Percentiles rank a stretch among this genome's conserved stretches.
These are phyloP conservation scores for Sutorius eximius DNA, from an alignment of 1,284 basidiomycete genomes.

Conservation along the genomic window DNA sequence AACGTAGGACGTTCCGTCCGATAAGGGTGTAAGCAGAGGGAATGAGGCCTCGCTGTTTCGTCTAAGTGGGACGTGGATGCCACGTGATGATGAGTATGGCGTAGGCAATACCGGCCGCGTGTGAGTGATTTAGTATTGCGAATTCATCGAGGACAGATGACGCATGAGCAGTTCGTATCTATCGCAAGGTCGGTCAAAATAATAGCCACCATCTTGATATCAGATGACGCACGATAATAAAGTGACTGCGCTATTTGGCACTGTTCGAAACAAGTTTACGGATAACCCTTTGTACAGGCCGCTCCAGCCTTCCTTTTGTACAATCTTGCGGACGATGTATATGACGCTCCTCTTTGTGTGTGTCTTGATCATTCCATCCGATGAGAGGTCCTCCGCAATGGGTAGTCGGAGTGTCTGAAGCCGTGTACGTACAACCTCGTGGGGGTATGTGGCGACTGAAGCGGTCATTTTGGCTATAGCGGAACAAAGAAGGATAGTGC, in stretches of 20 bases:
- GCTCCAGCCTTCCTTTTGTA: constrained; percentile 80
- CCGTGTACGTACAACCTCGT: constrained; percentile 92
- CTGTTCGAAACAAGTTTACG: constrained; percentile 88
- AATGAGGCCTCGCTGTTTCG: neutral
- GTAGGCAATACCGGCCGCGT: neutral
- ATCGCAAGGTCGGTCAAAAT: constrained; percentile 4
- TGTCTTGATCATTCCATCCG: constrained; percentile 56
- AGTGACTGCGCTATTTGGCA: constrained; percentile 92
- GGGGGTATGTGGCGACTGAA: constrained; percentile 91
- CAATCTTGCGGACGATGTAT: constrained; percentile 70
- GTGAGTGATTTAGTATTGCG: neutral
- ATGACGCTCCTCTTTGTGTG: constrained; percentile 62
- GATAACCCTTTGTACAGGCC: constrained; percentile 89
- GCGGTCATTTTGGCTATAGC: constrained; percentile 92
- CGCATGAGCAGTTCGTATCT: constrained; percentile 73
- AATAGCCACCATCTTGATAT: neutral
- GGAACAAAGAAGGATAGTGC: constrained; percentile 82
- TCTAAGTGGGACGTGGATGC: constrained; percentile 14
- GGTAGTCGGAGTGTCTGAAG: constrained; percentile 81
- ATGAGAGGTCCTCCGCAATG: constrained; percentile 53
- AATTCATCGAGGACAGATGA: constrained; percentile 42
- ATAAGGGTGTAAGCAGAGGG: constrained; percentile 3
- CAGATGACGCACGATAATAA: constrained; percentile 80
- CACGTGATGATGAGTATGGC: neutral
- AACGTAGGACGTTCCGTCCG: constrained; percentile 5